Evolutionary conservation across 2,329 filamentous ascomycete genomes (phyloP), one percentile per base, ranked within the genome.

Genomic region (Stemphylium vesicarium): DNA sequence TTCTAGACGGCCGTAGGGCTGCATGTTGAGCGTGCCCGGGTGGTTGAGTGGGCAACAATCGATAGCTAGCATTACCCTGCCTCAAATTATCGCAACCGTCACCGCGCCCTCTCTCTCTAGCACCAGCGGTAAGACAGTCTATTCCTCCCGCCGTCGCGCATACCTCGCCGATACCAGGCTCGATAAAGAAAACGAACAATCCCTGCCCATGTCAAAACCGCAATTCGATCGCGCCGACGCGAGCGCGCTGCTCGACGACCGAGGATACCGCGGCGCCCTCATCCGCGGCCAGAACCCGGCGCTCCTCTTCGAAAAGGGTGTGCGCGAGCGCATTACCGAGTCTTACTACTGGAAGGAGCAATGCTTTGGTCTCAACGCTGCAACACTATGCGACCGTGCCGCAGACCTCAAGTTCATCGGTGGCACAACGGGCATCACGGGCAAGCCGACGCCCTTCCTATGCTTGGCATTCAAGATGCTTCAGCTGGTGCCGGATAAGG

Each of bases 291-390:
- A 96, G 70, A 97, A 97, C 79, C 94, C 94, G 0, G 91, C 92
- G n/a, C 93, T 90, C 4, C 90, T 98, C 56, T 90, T 98, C 84
- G 94, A 98, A 77, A 96, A 96, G 76, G 90, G 92, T 36, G 92
- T 97, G 63, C 90, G 91, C 72, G 95, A 99, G 78, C 92, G 95
- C 72, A 97, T 99, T 76, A 87, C 93, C 65, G 92, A 96, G 72
- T 91, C 88, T 48, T 96, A 96, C 79, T 99, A 96, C 81, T 99
- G 92, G 90, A 97, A 97, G 77, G 95, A 98, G 78, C 93, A 97
- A 79, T 97, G 95, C 75, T 99, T 98, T 78, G 95, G 90, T 37
- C 83, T 99, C 62, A 99, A 98, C 79, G 84, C 85, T 3, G 87
- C 87, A 1, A 88, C 86, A 0, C 76, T 99, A 5, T 89, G 96